Percentiles rank a stretch among this genome's conserved stretches.
These are phyloP conservation scores for Sporopachydermia quercuum DNA, from an alignment of 805 yeast species.

Conservation along the genomic window DNA sequence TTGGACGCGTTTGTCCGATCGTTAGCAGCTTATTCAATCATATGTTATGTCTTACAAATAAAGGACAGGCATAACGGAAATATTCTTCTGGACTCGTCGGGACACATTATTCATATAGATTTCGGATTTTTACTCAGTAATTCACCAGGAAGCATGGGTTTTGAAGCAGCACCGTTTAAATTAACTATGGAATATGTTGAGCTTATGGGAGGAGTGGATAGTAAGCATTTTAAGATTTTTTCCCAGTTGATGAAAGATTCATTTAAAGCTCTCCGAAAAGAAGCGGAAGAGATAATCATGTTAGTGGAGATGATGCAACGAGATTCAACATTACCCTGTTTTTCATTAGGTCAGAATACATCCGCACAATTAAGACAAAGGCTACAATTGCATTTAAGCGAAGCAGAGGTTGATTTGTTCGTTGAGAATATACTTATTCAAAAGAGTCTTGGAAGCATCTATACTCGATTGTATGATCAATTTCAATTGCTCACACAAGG, in stretches of 20 bases:
- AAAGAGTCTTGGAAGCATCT: conserved; percentile 74
- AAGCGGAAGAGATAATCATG: conserved; percentile 59
- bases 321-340: conserved; percentile 83
- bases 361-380: conserved; percentile 67
- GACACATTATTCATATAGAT: conserved; percentile 90
- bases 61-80: conserved; percentile 98
- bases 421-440: conserved; percentile 67
- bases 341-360: conserved; percentile 75
- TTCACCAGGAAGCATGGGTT: conserved; percentile 94
- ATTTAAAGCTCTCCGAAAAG: conserved; percentile 56
- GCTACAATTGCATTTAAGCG: conserved; percentile 62
- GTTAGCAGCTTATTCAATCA: conserved; percentile 85
- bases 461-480: conserved; percentile 88
- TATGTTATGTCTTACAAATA: conserved; percentile 80
- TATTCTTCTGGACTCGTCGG: conserved; percentile 89
- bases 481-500: conserved; percentile 93
- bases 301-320: conserved; percentile 91
- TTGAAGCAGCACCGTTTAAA: conserved; percentile 96
- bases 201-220: conserved; percentile 63
- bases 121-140: conserved; percentile 88
- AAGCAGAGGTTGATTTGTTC: conserved; percentile 55
- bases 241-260: conserved; percentile 51
- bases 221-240: conserved; percentile 46
- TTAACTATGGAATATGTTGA: conserved; percentile 83
- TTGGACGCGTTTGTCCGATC: conserved; percentile 77